Conservation (phyloP, 2,329 filamentous ascomycete genomes). For the Scedosporium dehoogii region DNA sequence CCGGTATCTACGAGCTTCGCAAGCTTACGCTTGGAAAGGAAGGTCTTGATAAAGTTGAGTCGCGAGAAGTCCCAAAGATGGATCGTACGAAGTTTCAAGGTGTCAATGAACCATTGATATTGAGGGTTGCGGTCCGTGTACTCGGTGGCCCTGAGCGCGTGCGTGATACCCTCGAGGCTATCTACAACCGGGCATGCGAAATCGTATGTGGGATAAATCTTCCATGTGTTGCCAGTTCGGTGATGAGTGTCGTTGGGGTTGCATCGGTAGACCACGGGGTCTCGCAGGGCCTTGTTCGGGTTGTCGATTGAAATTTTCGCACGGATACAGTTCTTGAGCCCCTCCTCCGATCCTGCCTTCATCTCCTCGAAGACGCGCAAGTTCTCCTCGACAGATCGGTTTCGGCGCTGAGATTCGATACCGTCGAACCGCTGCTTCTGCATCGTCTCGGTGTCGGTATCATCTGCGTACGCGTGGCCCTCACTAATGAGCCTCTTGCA, state of each 20-base stretch:
- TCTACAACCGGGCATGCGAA: conserved; percentile 78
- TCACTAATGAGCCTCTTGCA: conserved; percentile 76
- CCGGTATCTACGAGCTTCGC: conserved; percentile 72
- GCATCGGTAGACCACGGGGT: conserved; percentile 96
- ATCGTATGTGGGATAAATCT: conserved; percentile 82
- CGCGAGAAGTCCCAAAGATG: conserved; percentile 80
- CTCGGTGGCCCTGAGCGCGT: conserved; percentile 74
- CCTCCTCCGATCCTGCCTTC: conserved; percentile 74
- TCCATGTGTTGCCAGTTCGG: conserved; percentile 70
- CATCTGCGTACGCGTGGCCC: conserved; percentile 87
- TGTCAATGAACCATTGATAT: conserved; percentile 77
- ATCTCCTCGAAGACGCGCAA: conserved; percentile 82
- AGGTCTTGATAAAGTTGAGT: conserved; percentile 75
- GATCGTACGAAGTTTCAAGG: conserved; percentile 62
- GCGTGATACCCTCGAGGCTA: conserved; percentile 70
- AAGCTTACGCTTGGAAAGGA: conserved; percentile 78
- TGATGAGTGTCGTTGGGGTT: conserved; percentile 61
- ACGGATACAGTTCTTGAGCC: conserved; percentile 79
- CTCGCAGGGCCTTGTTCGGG: conserved; percentile 90
- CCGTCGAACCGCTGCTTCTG: conserved; percentile 74
- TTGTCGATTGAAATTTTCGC: conserved; percentile 89
- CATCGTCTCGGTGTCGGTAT: conserved; percentile 86
- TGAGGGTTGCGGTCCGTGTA: conserved; percentile 81
- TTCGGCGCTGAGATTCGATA: conserved; percentile 70
- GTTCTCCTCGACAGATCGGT: conserved; percentile 72